Evolutionary conservation across 805 yeast genomes (phyloP).

Genomic region (Yarrowia sp.): DNA sequence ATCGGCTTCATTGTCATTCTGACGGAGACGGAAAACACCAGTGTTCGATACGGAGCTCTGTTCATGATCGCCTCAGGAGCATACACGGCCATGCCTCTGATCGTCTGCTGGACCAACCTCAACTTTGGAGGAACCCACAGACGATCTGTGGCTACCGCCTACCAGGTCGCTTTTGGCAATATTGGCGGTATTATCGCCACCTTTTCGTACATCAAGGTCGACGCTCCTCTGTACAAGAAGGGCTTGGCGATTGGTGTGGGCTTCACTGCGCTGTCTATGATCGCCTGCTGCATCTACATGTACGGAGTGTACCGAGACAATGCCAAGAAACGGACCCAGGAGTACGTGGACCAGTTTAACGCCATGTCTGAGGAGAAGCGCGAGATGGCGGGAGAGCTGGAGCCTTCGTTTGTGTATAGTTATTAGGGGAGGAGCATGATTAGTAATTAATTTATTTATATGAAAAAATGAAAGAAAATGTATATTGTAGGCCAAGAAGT

Average conservation of each 20-base stretch:
- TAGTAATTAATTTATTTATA: slow-evolving; percentile 22
- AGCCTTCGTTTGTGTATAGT: slow-evolving; percentile 32
- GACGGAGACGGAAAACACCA: slow-evolving; percentile 53
- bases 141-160: slow-evolving; percentile 64
- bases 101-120: slow-evolving; percentile 70
- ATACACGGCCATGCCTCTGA: slow-evolving; percentile 69
- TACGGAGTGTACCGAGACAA: slow-evolving; percentile 48
- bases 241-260: slow-evolving; percentile 64
- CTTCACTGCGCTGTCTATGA: slow-evolving; percentile 54
- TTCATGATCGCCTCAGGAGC: slow-evolving; percentile 66
- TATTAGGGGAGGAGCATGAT: not conserved
- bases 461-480: not conserved
- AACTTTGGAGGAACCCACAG: slow-evolving; percentile 70
- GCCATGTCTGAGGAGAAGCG: slow-evolving; percentile 22
- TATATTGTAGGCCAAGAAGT: too few relatives aligned
- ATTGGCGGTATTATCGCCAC: slow-evolving; percentile 75
- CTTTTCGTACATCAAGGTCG: slow-evolving; percentile 60
- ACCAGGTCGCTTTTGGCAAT: slow-evolving; percentile 74
- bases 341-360: slow-evolving; percentile 31
- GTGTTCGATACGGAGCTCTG: slow-evolving; percentile 67
- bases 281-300: slow-evolving; percentile 51
- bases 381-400: slow-evolving; percentile 34
- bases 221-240: slow-evolving; percentile 63
- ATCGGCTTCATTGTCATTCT: slow-evolving; percentile 65
- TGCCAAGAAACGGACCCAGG: slow-evolving; percentile 41